These are phyloP conservation scores for Dictyostelium brefeldianum DNA, from an alignment of 78 protist genomes.

Conservation along the genomic window DNA sequence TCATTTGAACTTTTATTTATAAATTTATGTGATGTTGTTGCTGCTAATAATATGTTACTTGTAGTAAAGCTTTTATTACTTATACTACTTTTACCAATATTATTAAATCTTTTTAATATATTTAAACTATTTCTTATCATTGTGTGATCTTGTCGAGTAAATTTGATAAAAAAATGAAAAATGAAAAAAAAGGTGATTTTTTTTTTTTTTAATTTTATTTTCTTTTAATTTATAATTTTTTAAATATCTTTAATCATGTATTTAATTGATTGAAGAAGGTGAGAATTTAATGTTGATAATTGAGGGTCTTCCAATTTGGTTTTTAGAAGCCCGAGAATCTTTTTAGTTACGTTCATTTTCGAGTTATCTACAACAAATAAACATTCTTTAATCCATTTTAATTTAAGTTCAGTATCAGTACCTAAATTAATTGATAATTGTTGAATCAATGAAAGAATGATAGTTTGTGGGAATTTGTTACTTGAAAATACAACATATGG, in stretches of 20 bases:
- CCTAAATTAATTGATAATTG: conserved; percentile 53
- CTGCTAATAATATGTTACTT: too few species aligned
- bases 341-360: conserved; percentile 3
- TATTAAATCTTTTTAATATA: too few species aligned
- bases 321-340: conserved; percentile 5
- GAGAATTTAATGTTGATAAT: neutral
- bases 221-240: neutral
- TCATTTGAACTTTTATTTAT: too few species aligned
- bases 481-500: conserved; percentile 9
- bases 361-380: conserved; percentile 9
- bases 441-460: conserved; percentile 54
- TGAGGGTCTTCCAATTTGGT: conserved; percentile 25
- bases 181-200: too few species aligned
- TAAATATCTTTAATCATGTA: conserved; percentile 5
- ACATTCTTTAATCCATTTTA: conserved; percentile 72
- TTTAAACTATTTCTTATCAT: too few species aligned
- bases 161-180: too few species aligned
- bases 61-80: too few species aligned
- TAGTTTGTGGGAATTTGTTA: conserved; percentile 21
- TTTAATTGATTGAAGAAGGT: conserved; percentile 23
- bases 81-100: too few species aligned
- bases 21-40: too few species aligned
- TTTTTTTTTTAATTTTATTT: neutral
- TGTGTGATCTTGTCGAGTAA: too few species aligned
- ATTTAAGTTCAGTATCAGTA: conserved; percentile 33